These are phyloP conservation scores for Arabidopsis hybrid DNA, from an alignment of 441 rosid species.

Conservation along the genomic window DNA sequence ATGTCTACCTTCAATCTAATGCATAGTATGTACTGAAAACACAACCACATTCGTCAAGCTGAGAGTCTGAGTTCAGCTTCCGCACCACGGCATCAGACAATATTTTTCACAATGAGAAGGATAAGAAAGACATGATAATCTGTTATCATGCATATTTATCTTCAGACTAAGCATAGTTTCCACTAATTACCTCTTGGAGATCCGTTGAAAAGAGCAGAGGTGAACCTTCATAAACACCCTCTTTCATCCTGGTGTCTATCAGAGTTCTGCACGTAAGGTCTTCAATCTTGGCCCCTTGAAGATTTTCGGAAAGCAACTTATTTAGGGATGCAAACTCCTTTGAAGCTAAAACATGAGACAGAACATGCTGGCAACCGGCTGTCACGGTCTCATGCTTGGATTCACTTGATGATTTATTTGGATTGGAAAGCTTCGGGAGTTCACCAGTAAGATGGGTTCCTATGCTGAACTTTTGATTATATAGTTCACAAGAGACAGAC, in stretches of 20 bases:
- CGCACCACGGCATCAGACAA: neutral
- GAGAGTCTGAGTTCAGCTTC: conserved; percentile 24
- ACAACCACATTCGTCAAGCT: conserved; percentile 26
- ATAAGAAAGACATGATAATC: conserved; percentile 17
- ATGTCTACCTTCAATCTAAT: conserved; percentile 16
- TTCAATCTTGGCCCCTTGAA: conserved; percentile 69
- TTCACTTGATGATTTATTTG: conserved; percentile 52
- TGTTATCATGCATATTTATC: conserved; percentile 11
- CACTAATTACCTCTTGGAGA: conserved; percentile 64
- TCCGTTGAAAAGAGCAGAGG: conserved; percentile 69
- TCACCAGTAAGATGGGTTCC: conserved; percentile 51
- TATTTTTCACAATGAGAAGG: conserved; percentile 8
- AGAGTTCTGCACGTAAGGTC: conserved; percentile 55
- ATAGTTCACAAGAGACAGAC: conserved; percentile 46
- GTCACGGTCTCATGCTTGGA: conserved; percentile 51
- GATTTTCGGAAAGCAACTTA: conserved; percentile 73
- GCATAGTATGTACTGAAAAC: neutral
- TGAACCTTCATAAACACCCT: conserved; percentile 72
- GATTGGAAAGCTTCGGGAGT: conserved; percentile 43
- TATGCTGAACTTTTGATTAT: conserved; percentile 47
- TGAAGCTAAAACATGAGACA: conserved; percentile 66
- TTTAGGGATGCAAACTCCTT: conserved; percentile 77
- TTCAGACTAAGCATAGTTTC: conserved; percentile 23
- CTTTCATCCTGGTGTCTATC: conserved; percentile 77
- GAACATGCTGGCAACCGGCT: conserved; percentile 67